Conservation (phyloP, 2,329 filamentous ascomycete species). For the Trichoderma citrinoviride region DNA sequence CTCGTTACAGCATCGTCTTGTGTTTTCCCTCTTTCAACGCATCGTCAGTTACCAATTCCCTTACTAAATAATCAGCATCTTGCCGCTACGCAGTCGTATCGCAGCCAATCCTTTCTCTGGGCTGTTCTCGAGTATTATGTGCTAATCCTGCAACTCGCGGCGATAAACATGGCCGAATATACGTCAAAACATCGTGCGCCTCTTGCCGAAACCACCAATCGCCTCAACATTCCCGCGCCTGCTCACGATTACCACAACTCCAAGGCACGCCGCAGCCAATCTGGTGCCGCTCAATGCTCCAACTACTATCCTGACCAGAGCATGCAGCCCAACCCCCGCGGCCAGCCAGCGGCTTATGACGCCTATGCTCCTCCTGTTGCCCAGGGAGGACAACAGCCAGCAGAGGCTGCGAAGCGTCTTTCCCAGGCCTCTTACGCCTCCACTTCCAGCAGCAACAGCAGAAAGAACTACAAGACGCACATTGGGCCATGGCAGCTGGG, state of each 20-base stretch:
- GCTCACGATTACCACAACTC: conserved; percentile 28
- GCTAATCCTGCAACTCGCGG: conserved; percentile 31
- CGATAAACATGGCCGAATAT: conserved; percentile 33
- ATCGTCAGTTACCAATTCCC: conserved; percentile 13
- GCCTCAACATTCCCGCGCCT: conserved; percentile 44
- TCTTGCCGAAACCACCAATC: conserved; percentile 47
- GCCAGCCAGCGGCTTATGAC: conserved; percentile 15
- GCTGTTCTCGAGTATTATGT: conserved; percentile 35
- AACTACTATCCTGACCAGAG: conserved; percentile 17
- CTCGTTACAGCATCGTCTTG: conserved; percentile 1
- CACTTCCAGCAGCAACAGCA: conserved; percentile 41
- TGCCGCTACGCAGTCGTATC: background rate
- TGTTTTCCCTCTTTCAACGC: background rate
- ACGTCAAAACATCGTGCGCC: conserved; percentile 39
- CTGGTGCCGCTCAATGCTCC: conserved; percentile 17
- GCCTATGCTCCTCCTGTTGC: conserved; percentile 28
- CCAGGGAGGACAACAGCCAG: conserved; percentile 32
- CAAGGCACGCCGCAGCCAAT: conserved; percentile 35
- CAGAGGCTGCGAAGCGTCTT: conserved; percentile 38
- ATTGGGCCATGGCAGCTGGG: conserved; percentile 95
- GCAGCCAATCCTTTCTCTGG: background rate
- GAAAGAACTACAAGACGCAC: conserved; percentile 60
- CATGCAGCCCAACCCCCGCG: background rate
- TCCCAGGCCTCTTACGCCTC: conserved; percentile 44
- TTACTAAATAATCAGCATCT: conserved; percentile 13